Percentiles rank a stretch among this genome's conserved stretches.
Conservation (phyloP, 371 early-diverging fungal species). For the Haplosporangium sp. region DNA sequence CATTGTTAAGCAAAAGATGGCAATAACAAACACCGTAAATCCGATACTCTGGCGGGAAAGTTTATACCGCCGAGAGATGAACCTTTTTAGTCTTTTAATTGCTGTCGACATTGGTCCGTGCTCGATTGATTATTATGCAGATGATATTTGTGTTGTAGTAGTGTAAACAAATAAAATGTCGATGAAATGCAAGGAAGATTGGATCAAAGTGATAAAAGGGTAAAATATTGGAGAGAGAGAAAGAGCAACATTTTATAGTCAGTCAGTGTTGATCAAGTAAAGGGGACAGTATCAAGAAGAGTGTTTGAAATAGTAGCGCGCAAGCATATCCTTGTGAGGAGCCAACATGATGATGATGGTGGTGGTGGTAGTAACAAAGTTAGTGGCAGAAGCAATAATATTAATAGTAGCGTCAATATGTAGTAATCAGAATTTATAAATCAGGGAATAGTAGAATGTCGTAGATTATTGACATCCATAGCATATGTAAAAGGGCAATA, state of each 20-base stretch:
- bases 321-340: background rate
- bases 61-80: slow-evolving; percentile 42
- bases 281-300: background rate
- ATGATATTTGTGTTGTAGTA: background rate
- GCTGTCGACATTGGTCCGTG: slow-evolving; percentile 10
- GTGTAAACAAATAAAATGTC: background rate
- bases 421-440: background rate
- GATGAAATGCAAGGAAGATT: background rate
- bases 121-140: background rate
- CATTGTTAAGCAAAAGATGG: slow-evolving; percentile 37
- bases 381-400: background rate
- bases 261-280: background rate
- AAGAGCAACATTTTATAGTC: background rate
- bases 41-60: slow-evolving; percentile 32
- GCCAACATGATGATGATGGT: background rate
- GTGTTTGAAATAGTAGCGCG: background rate
- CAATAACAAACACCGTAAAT: slow-evolving; percentile 13
- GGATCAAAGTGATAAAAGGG: no score
- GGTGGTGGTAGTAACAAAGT: background rate
- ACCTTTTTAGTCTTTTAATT: slow-evolving; percentile 11
- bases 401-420: background rate
- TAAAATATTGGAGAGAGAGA: background rate
- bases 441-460: background rate
- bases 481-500: background rate
- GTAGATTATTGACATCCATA: no score